Percentiles rank a stretch among this genome's conserved stretches.
phyloP scores from a whole-genome alignment of 768 basidiomycete species.

The Boletus sp. region DNA sequence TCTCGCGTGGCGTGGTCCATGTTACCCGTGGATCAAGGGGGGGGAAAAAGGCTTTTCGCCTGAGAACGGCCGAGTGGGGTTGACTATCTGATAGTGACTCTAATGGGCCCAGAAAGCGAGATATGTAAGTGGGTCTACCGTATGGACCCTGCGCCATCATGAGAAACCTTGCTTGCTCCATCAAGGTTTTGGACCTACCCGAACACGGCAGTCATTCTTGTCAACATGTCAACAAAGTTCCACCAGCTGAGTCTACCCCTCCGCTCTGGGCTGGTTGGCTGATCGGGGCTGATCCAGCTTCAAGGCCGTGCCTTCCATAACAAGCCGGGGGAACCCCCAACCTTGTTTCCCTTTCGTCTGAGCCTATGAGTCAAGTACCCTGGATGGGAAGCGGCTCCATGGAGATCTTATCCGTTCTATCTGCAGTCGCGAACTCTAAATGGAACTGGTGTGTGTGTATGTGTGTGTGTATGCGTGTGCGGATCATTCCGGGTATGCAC shows the following conservation, averaged over 20 bases:
- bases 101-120: constrained; percentile 3
- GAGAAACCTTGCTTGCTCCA: constrained; percentile 13
- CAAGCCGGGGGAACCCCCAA: constrained; percentile 12
- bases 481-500: constrained; percentile 27
- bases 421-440: constrained; percentile 19
- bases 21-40: constrained; percentile 4
- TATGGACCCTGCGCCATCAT: constrained; percentile 25
- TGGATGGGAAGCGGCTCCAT: constrained; percentile 11
- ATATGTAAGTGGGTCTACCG: neutral
- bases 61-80: constrained; percentile 11
- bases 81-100: constrained; percentile 5
- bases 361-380: constrained; percentile 18
- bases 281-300: constrained; percentile 16
- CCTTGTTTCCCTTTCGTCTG: constrained; percentile 13
- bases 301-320: constrained; percentile 10
- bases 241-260: neutral
- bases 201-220: constrained; percentile 15
- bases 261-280: constrained; percentile 1
- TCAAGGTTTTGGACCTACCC: constrained; percentile 14
- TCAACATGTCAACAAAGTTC: constrained; percentile 10
- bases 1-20: constrained; percentile 1
- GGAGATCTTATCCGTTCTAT: constrained; percentile 24
- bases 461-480: neutral
- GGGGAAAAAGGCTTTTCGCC: constrained; percentile 1
- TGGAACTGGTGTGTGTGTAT: neutral